Conservation (phyloP, 169 alveolate species). For the Plasmodium coatneyi region DNA sequence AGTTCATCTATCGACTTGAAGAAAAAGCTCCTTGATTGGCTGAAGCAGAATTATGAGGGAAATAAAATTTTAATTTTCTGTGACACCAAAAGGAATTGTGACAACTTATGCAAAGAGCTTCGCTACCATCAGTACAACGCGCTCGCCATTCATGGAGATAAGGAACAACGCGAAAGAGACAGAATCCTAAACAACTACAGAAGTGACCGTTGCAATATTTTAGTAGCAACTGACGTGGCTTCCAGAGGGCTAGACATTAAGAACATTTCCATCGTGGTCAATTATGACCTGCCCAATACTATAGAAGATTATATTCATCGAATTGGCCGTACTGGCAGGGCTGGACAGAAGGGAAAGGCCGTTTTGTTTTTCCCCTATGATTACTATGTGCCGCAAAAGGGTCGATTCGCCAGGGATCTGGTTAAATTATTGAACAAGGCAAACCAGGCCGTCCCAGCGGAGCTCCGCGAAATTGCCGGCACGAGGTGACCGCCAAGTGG, state of each 20-base stretch:
- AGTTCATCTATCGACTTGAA: slow-evolving; percentile 83
- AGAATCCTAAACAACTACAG: slow-evolving; percentile 88
- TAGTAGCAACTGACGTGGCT: slow-evolving; percentile 96
- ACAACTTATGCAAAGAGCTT: slow-evolving; percentile 88
- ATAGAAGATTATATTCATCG: slow-evolving; percentile 92
- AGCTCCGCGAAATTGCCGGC: slow-evolving; percentile 68
- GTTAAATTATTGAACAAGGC: slow-evolving; percentile 76
- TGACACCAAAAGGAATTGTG: slow-evolving; percentile 88
- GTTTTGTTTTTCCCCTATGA: slow-evolving; percentile 79
- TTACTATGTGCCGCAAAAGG: slow-evolving; percentile 79
- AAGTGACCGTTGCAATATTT: slow-evolving; percentile 90
- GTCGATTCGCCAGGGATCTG: slow-evolving; percentile 80
- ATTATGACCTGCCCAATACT: slow-evolving; percentile 94
- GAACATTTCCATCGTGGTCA: slow-evolving; percentile 92
- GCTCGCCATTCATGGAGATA: slow-evolving; percentile 93
- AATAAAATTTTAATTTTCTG: slow-evolving; percentile 87
- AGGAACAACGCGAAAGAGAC: slow-evolving; percentile 88
- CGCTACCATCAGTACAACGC: slow-evolving; percentile 89
- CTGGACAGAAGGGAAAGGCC: slow-evolving; percentile 90
- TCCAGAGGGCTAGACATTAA: slow-evolving; percentile 96
- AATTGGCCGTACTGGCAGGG: slow-evolving; percentile 97
- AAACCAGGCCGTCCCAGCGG: slow-evolving; percentile 79
- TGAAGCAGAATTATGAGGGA: slow-evolving; percentile 79
- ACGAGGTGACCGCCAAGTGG: not conserved
- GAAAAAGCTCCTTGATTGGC: slow-evolving; percentile 76